Base-by-base conservation (phyloP, 768 basidiomycete species). In the Mrakia gelida region DNA sequence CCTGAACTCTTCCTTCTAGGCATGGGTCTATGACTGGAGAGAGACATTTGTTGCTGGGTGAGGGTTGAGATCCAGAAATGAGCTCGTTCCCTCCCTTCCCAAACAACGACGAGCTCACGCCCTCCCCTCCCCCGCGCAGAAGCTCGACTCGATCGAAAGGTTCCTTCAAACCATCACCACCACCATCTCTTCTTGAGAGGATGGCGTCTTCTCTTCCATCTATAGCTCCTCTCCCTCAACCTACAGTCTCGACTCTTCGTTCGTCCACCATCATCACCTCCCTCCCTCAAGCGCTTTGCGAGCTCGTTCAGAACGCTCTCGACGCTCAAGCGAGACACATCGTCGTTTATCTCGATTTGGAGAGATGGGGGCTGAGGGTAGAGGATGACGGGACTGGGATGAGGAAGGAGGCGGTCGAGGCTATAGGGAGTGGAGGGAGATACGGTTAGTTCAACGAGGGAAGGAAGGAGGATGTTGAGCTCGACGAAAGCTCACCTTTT, bases 261-360 rank as follows among this genome's bases (percentile, higher is more conserved):
- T 95, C 94, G 2, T 89, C 92, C 0, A 89, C 93, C 81, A 90
- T 95, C 80, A 85, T 98, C 78, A 93, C 93, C 0, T 92, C 93
- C 8, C 82, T 97, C 38, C 87, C 91, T 11, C 90, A 92, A 82
- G 86, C 95, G 77, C 86, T 95, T 30, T 90, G 90, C 2, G 94
- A 98, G 84, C 89, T 98, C 52, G 84, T 95, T 16, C 95, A 95
- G 83, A 98, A 98, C 83, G 88, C 93, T 3, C 86, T 98, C 13
- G 96, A 98, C 81, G 93, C 95, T 3, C 87, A 87, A 41, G 89
- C 94, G 0, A 86, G 84, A 23, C 87, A 87, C 30, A 86, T 98
- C 72, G 90, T 92, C 61, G 85, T 94, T 68, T 90, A 91, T 5
- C 82, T 97, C 1, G 88, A 94, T 82, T 89, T 89, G 71, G 88